phyloP scores from a whole-genome alignment of 2,329 filamentous ascomycete genomes.

The Phoma herbarum region DNA sequence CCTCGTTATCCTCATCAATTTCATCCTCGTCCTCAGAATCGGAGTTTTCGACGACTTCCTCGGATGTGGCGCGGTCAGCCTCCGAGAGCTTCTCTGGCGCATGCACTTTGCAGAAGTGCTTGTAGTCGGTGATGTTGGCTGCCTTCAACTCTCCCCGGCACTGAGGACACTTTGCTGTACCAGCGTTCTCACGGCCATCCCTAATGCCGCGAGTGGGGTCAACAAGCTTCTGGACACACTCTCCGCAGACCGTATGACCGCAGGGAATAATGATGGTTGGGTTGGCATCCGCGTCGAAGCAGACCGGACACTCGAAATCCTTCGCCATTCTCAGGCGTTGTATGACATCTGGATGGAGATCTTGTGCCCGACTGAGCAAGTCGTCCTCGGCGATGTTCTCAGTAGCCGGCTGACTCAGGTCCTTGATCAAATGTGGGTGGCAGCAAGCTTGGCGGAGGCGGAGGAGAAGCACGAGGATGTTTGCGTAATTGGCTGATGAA shows the following conservation, averaged over 20 bases:
- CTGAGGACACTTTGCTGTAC: constrained; percentile 72
- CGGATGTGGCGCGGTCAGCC: constrained; percentile 20
- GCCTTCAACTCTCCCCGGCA: constrained; percentile 75
- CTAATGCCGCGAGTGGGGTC: constrained; percentile 68
- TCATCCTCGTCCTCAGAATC: constrained; percentile 52
- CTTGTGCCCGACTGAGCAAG: constrained; percentile 69
- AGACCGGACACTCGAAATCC: constrained; percentile 81
- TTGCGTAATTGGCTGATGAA: constrained; percentile 70
- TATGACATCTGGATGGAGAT: constrained; percentile 68
- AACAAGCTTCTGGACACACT: constrained; percentile 75
- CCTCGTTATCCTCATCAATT: constrained; percentile 52
- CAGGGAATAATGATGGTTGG: constrained; percentile 83
- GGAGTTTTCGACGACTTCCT: constrained; percentile 31
- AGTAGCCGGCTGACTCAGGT: constrained; percentile 72
- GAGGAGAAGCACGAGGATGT: constrained; percentile 79
- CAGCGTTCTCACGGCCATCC: constrained; percentile 64
- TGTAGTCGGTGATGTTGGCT: constrained; percentile 75
- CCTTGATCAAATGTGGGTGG: constrained; percentile 75
- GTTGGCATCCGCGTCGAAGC: constrained; percentile 77
- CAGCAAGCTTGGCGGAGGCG: constrained; percentile 84
- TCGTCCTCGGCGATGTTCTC: constrained; percentile 63
- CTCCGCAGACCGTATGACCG: constrained; percentile 79
- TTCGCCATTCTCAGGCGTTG: constrained; percentile 68
- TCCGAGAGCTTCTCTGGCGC: constrained; percentile 62
- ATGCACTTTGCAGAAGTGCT: constrained; percentile 76